These are phyloP conservation scores for Pyrus betulifolia DNA, from an alignment of 306 rosid genomes.

Conservation along the genomic window DNA sequence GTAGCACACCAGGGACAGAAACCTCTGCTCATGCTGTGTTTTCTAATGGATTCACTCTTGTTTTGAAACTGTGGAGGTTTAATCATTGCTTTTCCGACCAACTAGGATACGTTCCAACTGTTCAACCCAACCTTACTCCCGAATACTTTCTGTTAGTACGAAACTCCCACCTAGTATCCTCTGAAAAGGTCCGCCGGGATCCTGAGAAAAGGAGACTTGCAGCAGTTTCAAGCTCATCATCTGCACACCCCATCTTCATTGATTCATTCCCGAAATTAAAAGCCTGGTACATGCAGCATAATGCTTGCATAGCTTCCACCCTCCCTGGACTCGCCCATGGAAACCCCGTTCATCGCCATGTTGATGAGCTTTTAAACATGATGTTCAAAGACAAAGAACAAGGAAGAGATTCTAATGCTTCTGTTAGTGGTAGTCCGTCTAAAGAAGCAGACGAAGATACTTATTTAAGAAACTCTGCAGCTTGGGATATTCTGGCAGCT, in stretches of 20 bases:
- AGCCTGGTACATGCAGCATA: slow-evolving; percentile 84
- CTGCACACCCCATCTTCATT: slow-evolving; percentile 65
- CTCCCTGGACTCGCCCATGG: slow-evolving; percentile 78
- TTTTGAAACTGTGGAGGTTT: slow-evolving; percentile 79
- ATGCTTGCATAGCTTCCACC: slow-evolving; percentile 85
- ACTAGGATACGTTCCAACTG: slow-evolving; percentile 74
- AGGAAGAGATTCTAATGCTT: slow-evolving; percentile 54
- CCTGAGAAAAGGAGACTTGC: slow-evolving; percentile 69
- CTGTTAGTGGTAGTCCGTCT: slow-evolving; percentile 79
- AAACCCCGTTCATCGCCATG: slow-evolving; percentile 72
- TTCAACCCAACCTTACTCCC: slow-evolving; percentile 79
- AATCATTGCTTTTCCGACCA: slow-evolving; percentile 70
- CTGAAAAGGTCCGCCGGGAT: slow-evolving; percentile 37
- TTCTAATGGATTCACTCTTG: slow-evolving; percentile 88
- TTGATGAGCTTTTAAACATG: slow-evolving; percentile 84
- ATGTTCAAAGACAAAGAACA: slow-evolving; percentile 61
- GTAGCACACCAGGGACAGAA: slow-evolving; percentile 57
- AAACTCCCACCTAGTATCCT: slow-evolving; percentile 65
- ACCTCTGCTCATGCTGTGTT: slow-evolving; percentile 80
- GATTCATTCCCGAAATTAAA: slow-evolving; percentile 88
- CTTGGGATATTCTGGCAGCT: slow-evolving; percentile 94
- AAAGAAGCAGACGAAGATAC: slow-evolving; percentile 61
- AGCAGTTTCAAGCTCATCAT: slow-evolving; percentile 59
- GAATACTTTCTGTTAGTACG: slow-evolving; percentile 71
- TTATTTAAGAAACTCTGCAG: slow-evolving; percentile 58